phyloP scores from a whole-genome alignment of 192 early-diverging fungal species.

The Mortierella antarctica region DNA sequence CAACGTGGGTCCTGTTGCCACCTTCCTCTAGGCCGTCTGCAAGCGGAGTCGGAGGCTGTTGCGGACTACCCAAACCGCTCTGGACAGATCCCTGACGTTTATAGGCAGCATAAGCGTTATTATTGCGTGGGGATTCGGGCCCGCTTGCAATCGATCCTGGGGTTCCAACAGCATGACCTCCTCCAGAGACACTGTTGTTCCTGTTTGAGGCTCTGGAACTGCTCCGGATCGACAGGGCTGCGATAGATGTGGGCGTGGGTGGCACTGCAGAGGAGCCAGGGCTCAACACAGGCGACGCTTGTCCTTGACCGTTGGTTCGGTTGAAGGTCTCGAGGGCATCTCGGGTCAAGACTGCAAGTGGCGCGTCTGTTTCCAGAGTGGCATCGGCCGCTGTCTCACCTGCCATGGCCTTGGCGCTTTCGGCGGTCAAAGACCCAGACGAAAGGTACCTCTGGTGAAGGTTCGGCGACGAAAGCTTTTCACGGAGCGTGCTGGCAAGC shows the following conservation, averaged over 20 bases:
- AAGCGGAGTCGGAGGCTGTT: not conserved
- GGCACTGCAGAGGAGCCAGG: constrained; percentile 4
- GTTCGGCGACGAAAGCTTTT: constrained; percentile 15
- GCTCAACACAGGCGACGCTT: not conserved
- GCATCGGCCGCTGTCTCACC: not conserved
- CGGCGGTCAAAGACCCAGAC: not conserved
- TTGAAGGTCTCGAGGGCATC: constrained; percentile 34
- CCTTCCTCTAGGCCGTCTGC: not conserved
- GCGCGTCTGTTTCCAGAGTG: constrained; percentile 5
- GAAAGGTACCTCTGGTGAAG: constrained; percentile 3
- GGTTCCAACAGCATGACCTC: constrained; percentile 1
- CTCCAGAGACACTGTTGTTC: constrained; percentile 4
- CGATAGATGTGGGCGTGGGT: constrained; percentile 27
- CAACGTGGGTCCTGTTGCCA: not conserved
- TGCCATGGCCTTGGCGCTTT: not conserved
- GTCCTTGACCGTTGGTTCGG: not conserved
- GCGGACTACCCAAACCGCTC: constrained; percentile 9
- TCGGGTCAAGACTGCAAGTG: constrained; percentile 25
- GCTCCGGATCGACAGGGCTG: constrained; percentile 36
- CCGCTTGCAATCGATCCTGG: constrained; percentile 17
- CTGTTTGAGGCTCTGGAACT: constrained; percentile 27
- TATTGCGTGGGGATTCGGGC: constrained; percentile 3
- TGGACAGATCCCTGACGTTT: constrained; percentile 12
- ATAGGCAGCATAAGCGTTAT: not conserved
- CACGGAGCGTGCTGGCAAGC: constrained; percentile 6